A percentile compares a stretch with the other conserved stretches of the same genome.
Conservation (phyloP, 225 moss, liverwort and hornwort genomes). For the Lunularia cruciata region DNA sequence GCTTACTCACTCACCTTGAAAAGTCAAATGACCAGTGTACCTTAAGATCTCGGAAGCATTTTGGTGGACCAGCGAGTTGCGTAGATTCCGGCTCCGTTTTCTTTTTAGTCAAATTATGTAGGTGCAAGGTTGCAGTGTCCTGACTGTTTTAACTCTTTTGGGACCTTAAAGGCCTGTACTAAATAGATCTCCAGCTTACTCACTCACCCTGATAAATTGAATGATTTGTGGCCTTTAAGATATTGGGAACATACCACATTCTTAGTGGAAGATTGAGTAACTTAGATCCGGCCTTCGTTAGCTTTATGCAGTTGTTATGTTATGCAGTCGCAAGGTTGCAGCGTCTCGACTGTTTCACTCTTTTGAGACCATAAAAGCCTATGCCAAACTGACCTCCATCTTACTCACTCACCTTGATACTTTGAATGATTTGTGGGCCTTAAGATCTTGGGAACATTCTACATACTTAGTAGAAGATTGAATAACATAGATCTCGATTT, state of each 20-base stretch:
- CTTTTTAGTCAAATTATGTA: too few species aligned
- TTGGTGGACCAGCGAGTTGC: too few species aligned
- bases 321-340: conserved; percentile 17
- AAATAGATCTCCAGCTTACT: conserved; percentile 9
- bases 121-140: conserved; percentile 7
- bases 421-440: conserved; percentile 24
- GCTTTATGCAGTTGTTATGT: too few species aligned
- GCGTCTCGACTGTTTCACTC: conserved; percentile 1
- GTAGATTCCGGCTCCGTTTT: too few species aligned
- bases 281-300: too few species aligned
- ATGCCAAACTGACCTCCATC: conserved; percentile 5
- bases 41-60: not conserved
- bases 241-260: too few species aligned
- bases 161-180: not conserved
- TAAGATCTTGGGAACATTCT: conserved; percentile 3
- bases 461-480: not conserved
- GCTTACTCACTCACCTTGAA: conserved; percentile 26
- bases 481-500: not conserved
- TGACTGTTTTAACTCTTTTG: conserved; percentile 2
- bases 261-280: too few species aligned
- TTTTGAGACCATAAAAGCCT: conserved; percentile 17
- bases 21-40: conserved; percentile 1
- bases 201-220: conserved; percentile 16
- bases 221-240: conserved; percentile 12
- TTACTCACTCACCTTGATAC: conserved; percentile 31